Conservation (phyloP, 495 filamentous ascomycete species). For the Viridothelium virens region DNA sequence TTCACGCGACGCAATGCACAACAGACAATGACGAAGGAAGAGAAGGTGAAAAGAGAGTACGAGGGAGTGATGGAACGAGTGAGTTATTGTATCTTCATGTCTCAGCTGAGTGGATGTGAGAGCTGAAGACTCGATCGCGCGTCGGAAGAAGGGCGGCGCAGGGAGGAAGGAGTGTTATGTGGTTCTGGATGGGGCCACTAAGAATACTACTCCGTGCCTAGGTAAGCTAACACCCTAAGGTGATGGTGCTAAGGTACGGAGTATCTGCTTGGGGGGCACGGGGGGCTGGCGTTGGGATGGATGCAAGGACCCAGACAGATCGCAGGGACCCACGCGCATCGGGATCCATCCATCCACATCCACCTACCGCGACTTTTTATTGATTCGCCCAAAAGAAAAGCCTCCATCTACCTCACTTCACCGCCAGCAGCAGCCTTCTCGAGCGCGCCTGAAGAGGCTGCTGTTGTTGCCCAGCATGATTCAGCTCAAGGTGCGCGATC, state of each 20-base stretch:
- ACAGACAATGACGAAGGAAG: conserved; percentile 9
- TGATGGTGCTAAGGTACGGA: no score
- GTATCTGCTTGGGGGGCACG: no score
- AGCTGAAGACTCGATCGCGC: background rate
- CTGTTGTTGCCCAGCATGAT: conserved; percentile 70
- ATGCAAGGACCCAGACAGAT: background rate
- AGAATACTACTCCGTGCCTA: no score
- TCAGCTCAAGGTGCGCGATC: conserved; percentile 75
- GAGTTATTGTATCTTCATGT: background rate
- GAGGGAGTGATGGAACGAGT: conserved; percentile 12
- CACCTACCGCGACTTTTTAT: background rate
- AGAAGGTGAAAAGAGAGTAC: conserved; percentile 10
- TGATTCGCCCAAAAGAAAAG: background rate
- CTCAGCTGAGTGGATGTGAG: background rate
- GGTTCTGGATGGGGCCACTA: background rate
- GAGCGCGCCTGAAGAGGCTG: background rate
- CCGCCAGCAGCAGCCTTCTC: background rate
- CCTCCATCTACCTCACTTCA: background rate
- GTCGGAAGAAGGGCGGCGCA: background rate
- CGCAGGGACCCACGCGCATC: background rate
- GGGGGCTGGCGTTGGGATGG: background rate
- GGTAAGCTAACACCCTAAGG: no score
- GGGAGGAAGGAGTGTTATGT: background rate
- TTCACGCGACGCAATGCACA: conserved; percentile 5
- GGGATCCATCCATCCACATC: background rate